A percentile compares a stretch with the other conserved stretches of the same genome.
Evolutionary conservation across 352 stramenopile species (phyloP).

Genomic region (Phytophthora hybrid): DNA sequence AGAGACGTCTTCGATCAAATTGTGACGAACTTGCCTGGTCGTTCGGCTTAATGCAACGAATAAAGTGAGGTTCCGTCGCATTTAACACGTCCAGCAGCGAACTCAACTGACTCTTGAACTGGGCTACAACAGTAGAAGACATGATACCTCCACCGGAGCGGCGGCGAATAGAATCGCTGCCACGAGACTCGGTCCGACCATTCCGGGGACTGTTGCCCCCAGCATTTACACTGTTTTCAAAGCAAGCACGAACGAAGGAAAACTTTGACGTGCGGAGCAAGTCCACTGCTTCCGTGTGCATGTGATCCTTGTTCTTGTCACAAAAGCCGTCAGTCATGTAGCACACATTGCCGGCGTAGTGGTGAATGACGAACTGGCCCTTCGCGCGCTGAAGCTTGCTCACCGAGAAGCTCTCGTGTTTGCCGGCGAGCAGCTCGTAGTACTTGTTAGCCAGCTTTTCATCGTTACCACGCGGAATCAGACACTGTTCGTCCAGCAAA

Average conservation of each 20-base stretch:
- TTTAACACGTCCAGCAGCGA: constrained; percentile 95
- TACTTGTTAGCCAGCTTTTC: constrained; percentile 88
- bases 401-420: constrained; percentile 76
- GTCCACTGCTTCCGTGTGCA: constrained; percentile 83
- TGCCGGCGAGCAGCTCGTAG: constrained; percentile 63
- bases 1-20: constrained; percentile 74
- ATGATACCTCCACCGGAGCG: constrained; percentile 74
- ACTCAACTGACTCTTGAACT: constrained; percentile 95
- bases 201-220: constrained; percentile 34
- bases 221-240: constrained; percentile 51
- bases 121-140: constrained; percentile 85
- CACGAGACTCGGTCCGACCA: constrained; percentile 33
- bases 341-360: constrained; percentile 88
- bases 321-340: constrained; percentile 87
- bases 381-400: constrained; percentile 82
- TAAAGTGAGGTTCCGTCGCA: constrained; percentile 93
- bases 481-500: constrained; percentile 86
- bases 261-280: constrained; percentile 73
- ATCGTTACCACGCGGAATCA: constrained; percentile 86
- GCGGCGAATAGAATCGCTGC: constrained; percentile 51
- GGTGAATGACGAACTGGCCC: constrained; percentile 85
- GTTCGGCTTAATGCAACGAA: constrained; percentile 93
- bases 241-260: constrained; percentile 76
- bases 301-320: constrained; percentile 92
- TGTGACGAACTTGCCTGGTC: constrained; percentile 63